These are phyloP conservation scores for Penicillium brevicompactum DNA, from an alignment of 2,329 filamentous ascomycete species.

Conservation along the genomic window DNA sequence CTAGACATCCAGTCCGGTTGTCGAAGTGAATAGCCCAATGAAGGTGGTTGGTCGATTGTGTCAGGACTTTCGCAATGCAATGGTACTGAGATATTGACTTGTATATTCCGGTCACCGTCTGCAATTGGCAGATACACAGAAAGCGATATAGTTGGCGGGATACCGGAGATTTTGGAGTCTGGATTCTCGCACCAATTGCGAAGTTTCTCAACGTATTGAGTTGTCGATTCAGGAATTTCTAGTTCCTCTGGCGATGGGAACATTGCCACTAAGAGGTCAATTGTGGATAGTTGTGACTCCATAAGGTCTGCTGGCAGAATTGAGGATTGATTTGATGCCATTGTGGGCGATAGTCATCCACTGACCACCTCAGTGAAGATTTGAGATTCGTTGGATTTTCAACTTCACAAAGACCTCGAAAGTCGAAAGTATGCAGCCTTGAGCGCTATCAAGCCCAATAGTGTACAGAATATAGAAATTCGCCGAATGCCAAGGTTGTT, in stretches of 20 bases:
- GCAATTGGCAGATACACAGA: slow-evolving; percentile 28
- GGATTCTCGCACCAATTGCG: slow-evolving; percentile 31
- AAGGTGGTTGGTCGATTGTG: slow-evolving; percentile 24
- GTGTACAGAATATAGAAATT: too few species aligned
- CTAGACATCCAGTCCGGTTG: slow-evolving; percentile 58
- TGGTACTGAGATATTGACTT: slow-evolving; percentile 34
- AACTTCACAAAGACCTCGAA: too few species aligned
- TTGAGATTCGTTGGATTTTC: too few species aligned
- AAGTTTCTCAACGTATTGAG: slow-evolving; percentile 28
- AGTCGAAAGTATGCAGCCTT: too few species aligned
- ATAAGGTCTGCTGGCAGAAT: slow-evolving; percentile 49
- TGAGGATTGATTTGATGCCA: slow-evolving; percentile 12
- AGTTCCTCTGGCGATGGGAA: slow-evolving; percentile 47
- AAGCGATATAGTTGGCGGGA: slow-evolving; percentile 27
- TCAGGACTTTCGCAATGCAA: slow-evolving; percentile 18
- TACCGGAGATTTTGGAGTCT: slow-evolving; percentile 6
- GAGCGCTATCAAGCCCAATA: too few species aligned
- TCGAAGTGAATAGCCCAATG: slow-evolving; percentile 40
- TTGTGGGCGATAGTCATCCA: neutral
- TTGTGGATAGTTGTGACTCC: slow-evolving; percentile 51
- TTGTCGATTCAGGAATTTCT: slow-evolving; percentile 43
- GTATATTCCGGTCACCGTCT: slow-evolving; percentile 26
- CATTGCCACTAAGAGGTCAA: slow-evolving; percentile 58
- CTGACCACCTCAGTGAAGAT: too few species aligned
- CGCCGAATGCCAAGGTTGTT: too few species aligned